Base-by-base conservation (phyloP, 2,329 filamentous ascomycete species). In the Thelonectria olida region DNA sequence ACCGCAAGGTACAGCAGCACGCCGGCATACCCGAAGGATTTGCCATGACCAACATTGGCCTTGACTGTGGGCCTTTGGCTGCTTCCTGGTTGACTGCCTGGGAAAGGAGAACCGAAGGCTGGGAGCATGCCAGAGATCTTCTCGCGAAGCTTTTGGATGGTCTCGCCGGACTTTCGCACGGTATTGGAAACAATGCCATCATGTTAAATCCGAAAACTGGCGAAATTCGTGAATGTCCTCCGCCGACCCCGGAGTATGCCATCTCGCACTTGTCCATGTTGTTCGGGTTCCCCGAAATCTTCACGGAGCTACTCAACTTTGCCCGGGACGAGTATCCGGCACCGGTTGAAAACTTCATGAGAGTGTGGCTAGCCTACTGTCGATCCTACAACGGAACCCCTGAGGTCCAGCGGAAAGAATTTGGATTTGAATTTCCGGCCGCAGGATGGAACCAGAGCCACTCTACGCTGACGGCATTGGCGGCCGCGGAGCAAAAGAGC, bases 261-360 rank as follows among this genome's bases (percentile, higher is more conserved):
- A 65, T 67, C 12, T 65, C 63, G 2, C 65, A 67, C 22, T 17
- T 67, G 8, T 67, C 65, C 2, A 67, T 67, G 63, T 34, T 67
- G 0, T 67, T 67, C 10, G 65, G 65, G 15, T 65, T 67, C 39
- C 65, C 65, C 1, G 60, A 67, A 17, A 60, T 56, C 10, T 60
- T 67, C 7, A 65, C 60, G 2, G 65, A 67, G 34, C 22, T 67
- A 1, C 20, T 67, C 1, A 19, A 64, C 22, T 61, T 48, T 10
- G 58, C 58, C 7, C 57, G 48, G 5, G 57, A 65, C 7, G 63
- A 65, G 4, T 52, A 59, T 22, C 63, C 63, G 5, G 13, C 10
- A 1, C 19, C 25, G 10, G 58, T 67, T 2, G 4, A 36, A n/a
- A 52, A 34, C 19, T 67, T 67, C 17, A 44, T 34, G 2, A 52